Evolutionary conservation across 176 grass and related monocot species (phyloP), one percentile per base, ranked within the genome.

Genomic region (Oryza rufipogon): DNA sequence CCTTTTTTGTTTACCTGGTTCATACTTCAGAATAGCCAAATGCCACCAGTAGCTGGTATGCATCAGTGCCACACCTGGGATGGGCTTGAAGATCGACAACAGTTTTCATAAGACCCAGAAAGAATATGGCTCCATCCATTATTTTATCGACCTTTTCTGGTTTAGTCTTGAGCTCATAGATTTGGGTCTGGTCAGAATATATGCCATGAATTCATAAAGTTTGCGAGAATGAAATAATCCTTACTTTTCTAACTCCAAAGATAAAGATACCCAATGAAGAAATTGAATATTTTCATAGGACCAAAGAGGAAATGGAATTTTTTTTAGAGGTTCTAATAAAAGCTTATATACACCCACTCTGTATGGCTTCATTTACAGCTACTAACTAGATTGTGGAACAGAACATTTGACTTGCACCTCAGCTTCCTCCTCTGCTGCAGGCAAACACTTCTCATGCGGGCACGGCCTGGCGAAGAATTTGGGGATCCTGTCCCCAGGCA

Each of bases 391-490:
- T 80, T 49, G 32, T 39, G 70, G 54, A 71, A 47, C 80, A 8
- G 70, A 80, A 71, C 80, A 80, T 34, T 42, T 75, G 42, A 73
- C 71, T 38, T 80, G 30, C 80, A 71, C 77, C 75, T 64, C 52
- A 4, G 45, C 64, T 51, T 83, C 64, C 2, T n/a, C 64, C 39
- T 69, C 68, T 9, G 70, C 80, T 33, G 78, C 70, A 28, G 75
- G 70, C 54, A 84, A 52, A 64, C 64, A 58, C 22, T 4, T 8
- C 80, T 87, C 85, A 19, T 80, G 85, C 15, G 95, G 92, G 60
- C 91, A 95, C 71, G 95, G 95, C 89, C 85, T 89, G 3, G 95
- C 95, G 16, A 95, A 91, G 91, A 97, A 97, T 14, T 79, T 97
- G 2, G 95, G 91, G 42, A 97, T 66, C 28, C 77, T 75, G 78